Evolutionary conservation across 345 rosid species (phyloP), one percentile per base, ranked within the genome.

Genomic region (Arabidopsis arenosa): DNA sequence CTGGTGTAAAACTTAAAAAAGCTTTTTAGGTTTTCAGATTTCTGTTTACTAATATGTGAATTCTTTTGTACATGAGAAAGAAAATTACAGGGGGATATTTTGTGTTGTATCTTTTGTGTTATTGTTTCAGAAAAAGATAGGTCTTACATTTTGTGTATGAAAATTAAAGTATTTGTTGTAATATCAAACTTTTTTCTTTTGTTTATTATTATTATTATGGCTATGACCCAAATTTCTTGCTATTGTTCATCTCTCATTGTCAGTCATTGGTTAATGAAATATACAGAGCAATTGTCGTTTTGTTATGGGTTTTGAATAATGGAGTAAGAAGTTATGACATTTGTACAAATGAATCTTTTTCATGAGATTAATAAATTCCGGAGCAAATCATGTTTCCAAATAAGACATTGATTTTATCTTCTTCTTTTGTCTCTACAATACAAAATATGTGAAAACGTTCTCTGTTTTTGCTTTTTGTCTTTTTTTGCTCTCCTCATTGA

Each of bases 31-130:
- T 28, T 70, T 70, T 43, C 62, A 51, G 63, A 14, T 69, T 76
- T 62, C 64, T 54, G 65, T 62, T 70, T 26, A 37, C 44, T 64
- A 56, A 28, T 28, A 63, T 71, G 62, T 70, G 80, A 71, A 77
- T 77, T 77, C 80, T 77, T 77, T 77, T 77, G 80, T 77, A 77
- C 76, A 71, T 76, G 80, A 54, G 58, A 43, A 62, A 35, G 59
- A 56, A 73, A 49, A 75, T 75, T 75, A 75, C 73, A 66, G 51
- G 53, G 4, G 32, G 40, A 6, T 9, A 14, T 9, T 15, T 75
- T 67, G 54, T 62, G 59, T 54, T 63, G 77, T 64, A 55, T 55
- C 77, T 48, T 55, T 66, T 67, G 54, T 63, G 54, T 77, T 77
- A 64, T 70, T 77, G 60, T 55, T 63, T 76, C 66, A 70, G 44